These are phyloP conservation scores for Tolypocladium album DNA, from an alignment of 2,329 filamentous ascomycete species.

Conservation along the genomic window DNA sequence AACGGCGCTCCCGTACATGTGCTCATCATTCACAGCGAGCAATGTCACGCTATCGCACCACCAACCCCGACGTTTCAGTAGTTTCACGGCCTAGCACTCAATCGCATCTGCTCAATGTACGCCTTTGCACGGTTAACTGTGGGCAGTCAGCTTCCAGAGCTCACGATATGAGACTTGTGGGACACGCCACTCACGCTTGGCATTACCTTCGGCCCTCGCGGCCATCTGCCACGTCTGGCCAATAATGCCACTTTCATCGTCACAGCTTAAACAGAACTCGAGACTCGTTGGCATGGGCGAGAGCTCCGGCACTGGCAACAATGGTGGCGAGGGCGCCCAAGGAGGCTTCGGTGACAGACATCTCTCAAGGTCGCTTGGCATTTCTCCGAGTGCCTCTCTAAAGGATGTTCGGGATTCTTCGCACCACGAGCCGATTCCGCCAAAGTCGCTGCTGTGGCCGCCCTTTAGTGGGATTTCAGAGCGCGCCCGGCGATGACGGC, in stretches of 20 bases:
- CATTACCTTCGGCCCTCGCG: neutral
- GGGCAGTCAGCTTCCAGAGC: neutral
- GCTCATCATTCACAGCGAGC: neutral
- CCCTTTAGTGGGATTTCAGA: neutral
- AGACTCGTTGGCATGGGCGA: neutral
- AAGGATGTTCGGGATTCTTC: neutral
- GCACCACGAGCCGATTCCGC: neutral
- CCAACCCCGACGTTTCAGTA: neutral
- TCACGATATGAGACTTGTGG: neutral
- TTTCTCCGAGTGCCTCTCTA: neutral
- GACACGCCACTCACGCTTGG: neutral
- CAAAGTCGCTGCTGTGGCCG: neutral
- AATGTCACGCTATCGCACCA: neutral
- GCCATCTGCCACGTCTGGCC: neutral
- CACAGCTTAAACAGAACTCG: neutral
- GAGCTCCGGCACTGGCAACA: neutral
- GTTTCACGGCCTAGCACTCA: neutral
- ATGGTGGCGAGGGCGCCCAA: neutral
- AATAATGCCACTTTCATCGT: neutral
- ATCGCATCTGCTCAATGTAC: neutral
- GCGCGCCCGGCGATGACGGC: neutral
- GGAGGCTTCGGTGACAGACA: neutral
- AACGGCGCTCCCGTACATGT: no score
- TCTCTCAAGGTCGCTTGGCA: neutral
- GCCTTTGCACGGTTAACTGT: neutral